phyloP scores from a whole-genome alignment of 139 green algal genomes.

The Ettlia oleoabundans region DNA sequence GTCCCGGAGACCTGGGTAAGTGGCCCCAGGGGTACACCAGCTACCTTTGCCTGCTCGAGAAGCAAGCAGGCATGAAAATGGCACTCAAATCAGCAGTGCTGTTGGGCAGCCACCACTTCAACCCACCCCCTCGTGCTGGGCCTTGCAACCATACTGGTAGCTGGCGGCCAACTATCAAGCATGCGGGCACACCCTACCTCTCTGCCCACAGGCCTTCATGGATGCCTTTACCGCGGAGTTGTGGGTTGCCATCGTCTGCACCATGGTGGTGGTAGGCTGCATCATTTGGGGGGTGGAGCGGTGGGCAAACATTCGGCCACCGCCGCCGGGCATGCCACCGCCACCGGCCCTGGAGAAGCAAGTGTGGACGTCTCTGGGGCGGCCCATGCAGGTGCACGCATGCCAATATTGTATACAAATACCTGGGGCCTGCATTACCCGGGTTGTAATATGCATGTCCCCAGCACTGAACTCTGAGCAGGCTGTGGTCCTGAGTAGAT shows the following conservation, averaged over 20 bases:
- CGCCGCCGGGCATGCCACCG: neutral
- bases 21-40: neutral
- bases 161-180: too few species aligned
- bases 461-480: neutral
- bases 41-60: too few species aligned
- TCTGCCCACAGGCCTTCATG: too few species aligned
- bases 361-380: neutral
- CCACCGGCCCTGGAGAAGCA: neutral
- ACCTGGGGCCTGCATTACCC: neutral
- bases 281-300: conserved; percentile 4
- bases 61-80: too few species aligned
- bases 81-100: too few species aligned
- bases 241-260: conserved; percentile 25
- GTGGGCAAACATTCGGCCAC: neutral
- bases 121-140: too few species aligned
- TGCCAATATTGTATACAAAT: neutral
- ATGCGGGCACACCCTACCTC: too few species aligned
- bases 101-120: too few species aligned
- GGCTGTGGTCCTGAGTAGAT: neutral
- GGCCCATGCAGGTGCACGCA: conserved; percentile 20
- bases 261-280: neutral
- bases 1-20: neutral
- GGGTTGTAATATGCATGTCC: neutral
- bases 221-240: neutral
- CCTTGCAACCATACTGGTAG: too few species aligned